phyloP scores from a whole-genome alignment of 108 stramenopile genomes.

The Fragilaria radians region DNA sequence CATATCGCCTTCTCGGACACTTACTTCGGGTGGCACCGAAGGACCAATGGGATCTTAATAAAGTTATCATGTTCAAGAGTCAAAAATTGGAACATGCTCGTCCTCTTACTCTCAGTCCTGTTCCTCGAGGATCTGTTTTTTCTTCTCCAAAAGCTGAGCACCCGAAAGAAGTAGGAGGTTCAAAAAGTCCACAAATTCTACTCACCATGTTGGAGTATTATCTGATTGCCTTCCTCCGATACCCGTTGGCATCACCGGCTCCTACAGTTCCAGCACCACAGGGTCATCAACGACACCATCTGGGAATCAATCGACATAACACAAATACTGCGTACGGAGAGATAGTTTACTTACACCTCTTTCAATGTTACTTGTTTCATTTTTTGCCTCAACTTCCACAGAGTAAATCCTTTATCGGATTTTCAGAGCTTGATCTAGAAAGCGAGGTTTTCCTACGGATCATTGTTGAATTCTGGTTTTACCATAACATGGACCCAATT shows the following conservation, averaged over 20 bases:
- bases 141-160: conserved; percentile 2
- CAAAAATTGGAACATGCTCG: conserved; percentile 9
- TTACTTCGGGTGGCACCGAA: conserved; percentile 24
- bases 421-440: conserved; percentile 11
- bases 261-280: neutral
- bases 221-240: conserved; percentile 53
- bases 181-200: conserved; percentile 11
- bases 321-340: conserved; percentile 46
- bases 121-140: neutral
- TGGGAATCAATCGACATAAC: conserved; percentile 1
- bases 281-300: neutral
- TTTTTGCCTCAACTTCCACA: conserved; percentile 37
- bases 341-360: conserved; percentile 50
- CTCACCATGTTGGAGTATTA: conserved; percentile 71
- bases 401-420: conserved; percentile 11
- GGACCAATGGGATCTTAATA: conserved; percentile 16
- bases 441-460: conserved; percentile 74
- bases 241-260: conserved; percentile 47
- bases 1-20: conserved; percentile 21
- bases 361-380: conserved; percentile 39
- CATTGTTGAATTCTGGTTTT: conserved; percentile 68
- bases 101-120: conserved; percentile 31
- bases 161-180: conserved; percentile 13
- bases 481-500: conserved; percentile 23
- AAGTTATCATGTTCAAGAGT: conserved; percentile 16